Conservation (phyloP, 345 rosid genomes). For the Ailanthus altissimus region DNA sequence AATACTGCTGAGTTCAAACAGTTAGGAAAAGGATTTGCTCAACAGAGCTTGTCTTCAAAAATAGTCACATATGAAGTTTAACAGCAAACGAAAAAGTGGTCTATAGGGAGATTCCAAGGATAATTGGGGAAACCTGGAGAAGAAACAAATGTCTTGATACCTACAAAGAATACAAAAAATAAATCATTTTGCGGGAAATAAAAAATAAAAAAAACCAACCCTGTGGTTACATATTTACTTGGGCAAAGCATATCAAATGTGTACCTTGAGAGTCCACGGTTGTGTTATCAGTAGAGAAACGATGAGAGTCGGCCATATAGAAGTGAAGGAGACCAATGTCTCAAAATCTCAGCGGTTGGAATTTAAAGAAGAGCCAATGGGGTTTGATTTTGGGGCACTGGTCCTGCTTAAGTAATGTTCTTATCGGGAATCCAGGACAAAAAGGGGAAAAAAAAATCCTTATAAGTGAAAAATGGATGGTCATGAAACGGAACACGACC, state of each 20-base stretch:
- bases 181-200: neutral
- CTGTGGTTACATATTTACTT: too few relatives aligned
- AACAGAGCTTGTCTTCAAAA: neutral
- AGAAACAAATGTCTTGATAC: neutral
- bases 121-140: neutral
- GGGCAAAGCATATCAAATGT: neutral
- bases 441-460: neutral
- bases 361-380: neutral
- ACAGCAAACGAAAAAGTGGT: neutral
- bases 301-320: conserved; percentile 56
- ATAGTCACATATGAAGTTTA: neutral
- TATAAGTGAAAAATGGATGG: neutral
- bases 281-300: conserved; percentile 46
- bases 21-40: neutral
- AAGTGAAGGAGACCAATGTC: conserved; percentile 8
- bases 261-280: conserved; percentile 41
- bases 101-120: neutral
- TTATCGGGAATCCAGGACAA: neutral
- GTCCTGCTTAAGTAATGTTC: neutral
- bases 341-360: neutral
- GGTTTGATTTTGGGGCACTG: neutral
- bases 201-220: neutral
- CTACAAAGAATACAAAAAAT: neutral
- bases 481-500: neutral
- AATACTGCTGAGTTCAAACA: neutral